These are phyloP conservation scores for Nemania serpens DNA, from an alignment of 2,329 filamentous ascomycete genomes.

Conservation along the genomic window DNA sequence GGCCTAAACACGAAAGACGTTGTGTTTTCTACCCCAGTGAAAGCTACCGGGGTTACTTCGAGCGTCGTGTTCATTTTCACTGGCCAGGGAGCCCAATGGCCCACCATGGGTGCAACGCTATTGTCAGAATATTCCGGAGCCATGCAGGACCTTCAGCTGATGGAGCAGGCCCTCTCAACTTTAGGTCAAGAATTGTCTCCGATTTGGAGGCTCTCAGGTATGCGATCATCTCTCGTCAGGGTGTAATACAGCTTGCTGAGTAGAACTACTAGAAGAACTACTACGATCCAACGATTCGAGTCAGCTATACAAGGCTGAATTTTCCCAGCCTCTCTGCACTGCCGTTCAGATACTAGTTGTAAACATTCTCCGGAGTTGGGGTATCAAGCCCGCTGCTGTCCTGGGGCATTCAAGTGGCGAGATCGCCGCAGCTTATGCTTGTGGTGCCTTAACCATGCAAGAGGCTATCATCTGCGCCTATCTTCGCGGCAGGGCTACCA, in stretches of 20 bases:
- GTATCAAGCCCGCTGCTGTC: not conserved
- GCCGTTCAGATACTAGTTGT: conserved; percentile 6
- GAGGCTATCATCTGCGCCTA: conserved; percentile 49
- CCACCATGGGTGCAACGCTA: not conserved
- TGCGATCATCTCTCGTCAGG: not conserved
- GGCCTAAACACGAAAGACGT: not conserved
- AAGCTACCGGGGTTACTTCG: not conserved
- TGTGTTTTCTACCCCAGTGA: not conserved
- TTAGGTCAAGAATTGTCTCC: conserved; percentile 6
- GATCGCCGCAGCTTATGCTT: conserved; percentile 14
- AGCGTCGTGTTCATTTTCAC: conserved; percentile 9
- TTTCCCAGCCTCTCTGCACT: conserved; percentile 6
- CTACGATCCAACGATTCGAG: not conserved
- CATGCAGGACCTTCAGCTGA: not conserved
- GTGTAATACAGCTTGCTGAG: too few species aligned
- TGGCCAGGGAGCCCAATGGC: conserved; percentile 22
- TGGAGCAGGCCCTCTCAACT: conserved; percentile 13
- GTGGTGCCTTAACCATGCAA: conserved; percentile 40
- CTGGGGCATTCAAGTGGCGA: conserved; percentile 14
- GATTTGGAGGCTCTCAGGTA: conserved; percentile 13
- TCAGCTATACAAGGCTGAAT: conserved; percentile 4
- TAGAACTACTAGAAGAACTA: too few species aligned
- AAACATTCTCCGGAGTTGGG: not conserved
- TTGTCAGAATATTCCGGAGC: not conserved
- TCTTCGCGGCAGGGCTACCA: conserved; percentile 46